Percentiles rank a stretch among this genome's conserved stretches.
These are phyloP conservation scores for Crithidia bombi DNA, from an alignment of 208 protist species.

Conservation along the genomic window DNA sequence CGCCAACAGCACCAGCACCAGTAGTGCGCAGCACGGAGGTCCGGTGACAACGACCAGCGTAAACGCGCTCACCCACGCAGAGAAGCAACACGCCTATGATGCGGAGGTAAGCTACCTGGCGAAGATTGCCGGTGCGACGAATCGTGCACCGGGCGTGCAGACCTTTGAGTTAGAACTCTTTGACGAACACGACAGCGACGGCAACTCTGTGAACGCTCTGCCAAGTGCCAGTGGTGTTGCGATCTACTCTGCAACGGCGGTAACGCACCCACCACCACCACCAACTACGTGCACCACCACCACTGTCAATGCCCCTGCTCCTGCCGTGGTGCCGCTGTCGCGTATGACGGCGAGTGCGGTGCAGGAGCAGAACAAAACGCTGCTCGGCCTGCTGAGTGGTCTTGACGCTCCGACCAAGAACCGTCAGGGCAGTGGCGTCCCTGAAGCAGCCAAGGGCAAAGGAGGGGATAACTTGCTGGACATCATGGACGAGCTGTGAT, in stretches of 20 bases:
- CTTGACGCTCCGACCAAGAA: constrained; percentile 20
- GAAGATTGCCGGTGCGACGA: constrained; percentile 39
- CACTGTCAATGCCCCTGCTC: not conserved
- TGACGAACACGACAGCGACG: constrained; percentile 27
- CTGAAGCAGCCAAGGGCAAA: not conserved
- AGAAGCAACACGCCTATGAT: constrained; percentile 42
- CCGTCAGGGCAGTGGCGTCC: not conserved
- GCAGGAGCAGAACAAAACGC: constrained; percentile 52
- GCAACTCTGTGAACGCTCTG: not conserved
- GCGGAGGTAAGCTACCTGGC: constrained; percentile 67
- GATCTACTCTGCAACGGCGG: not conserved
- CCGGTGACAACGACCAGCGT: not conserved
- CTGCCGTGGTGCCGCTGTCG: constrained; percentile 24
- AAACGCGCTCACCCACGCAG: not conserved
- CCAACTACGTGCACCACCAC: not conserved
- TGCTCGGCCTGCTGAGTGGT: constrained; percentile 58
- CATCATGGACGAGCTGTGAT: constrained; percentile 86
- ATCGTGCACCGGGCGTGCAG: constrained; percentile 14
- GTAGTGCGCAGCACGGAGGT: not conserved
- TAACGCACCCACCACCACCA: not conserved
- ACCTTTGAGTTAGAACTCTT: constrained; percentile 60
- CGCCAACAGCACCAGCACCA: not conserved
- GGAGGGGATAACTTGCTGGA: constrained; percentile 61
- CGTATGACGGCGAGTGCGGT: constrained; percentile 47
- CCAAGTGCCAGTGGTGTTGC: not conserved